Evolutionary conservation across 2,329 filamentous ascomycete species (phyloP).

Genomic region (Monosporascus cannonballus): DNA sequence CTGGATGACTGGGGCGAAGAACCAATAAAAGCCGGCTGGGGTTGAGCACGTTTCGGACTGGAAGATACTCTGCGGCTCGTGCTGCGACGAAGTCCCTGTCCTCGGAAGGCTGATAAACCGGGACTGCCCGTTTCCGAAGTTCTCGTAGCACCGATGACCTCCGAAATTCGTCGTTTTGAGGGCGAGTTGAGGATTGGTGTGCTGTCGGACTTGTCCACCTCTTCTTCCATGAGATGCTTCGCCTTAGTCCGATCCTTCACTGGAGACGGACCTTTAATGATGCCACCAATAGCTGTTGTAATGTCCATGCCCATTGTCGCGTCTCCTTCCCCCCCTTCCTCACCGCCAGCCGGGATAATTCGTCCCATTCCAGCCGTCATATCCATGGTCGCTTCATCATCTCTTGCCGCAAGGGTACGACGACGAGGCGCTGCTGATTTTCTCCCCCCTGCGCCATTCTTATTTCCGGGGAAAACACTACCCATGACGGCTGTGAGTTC

Average conservation of each 20-base stretch:
- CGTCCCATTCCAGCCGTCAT: conserved; percentile 54
- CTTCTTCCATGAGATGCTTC: conserved; percentile 54
- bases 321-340: conserved; percentile 28
- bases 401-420: conserved; percentile 24
- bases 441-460: conserved; percentile 22
- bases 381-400: conserved; percentile 55
- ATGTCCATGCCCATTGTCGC: conserved; percentile 61
- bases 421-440: conserved; percentile 17
- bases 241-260: conserved; percentile 39
- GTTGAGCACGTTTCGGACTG: conserved; percentile 30
- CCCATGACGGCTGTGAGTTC: conserved; percentile 66
- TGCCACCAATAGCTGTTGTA: conserved; percentile 57
- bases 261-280: conserved; percentile 40
- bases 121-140: conserved; percentile 48
- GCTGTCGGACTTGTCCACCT: conserved; percentile 44
- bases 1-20: conserved; percentile 13
- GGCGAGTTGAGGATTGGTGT: conserved; percentile 35
- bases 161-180: conserved; percentile 24
- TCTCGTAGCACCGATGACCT: conserved; percentile 27
- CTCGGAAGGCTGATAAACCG: conserved; percentile 46
- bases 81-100: conserved; percentile 44
- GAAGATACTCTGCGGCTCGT: conserved; percentile 34
- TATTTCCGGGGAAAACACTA: conserved; percentile 37
- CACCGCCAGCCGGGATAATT: conserved; percentile 38
- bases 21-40: conserved; percentile 21